Evolutionary conservation across 257 asterid species (phyloP).

Genomic region (Mentha longifolia): DNA sequence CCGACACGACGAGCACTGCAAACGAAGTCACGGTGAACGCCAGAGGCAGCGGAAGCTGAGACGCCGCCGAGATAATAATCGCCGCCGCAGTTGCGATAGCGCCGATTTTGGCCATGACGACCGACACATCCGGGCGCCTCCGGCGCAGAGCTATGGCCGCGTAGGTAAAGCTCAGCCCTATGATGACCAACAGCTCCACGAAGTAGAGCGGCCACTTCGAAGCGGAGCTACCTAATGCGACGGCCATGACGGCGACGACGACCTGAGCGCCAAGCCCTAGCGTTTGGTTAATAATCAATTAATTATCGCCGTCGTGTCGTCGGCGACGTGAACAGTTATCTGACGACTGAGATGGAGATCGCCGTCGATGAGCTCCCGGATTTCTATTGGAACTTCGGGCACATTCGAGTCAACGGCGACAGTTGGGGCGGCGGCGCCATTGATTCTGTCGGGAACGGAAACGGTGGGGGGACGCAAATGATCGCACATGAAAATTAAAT

Average conservation of each 20-base stretch:
- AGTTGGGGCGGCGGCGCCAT: background rate
- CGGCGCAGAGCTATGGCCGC: background rate
- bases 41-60: background rate
- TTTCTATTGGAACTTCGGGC: background rate
- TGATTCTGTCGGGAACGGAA: background rate
- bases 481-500: background rate
- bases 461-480: background rate
- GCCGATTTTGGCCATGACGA: background rate
- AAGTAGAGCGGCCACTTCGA: background rate
- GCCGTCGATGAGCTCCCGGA: background rate
- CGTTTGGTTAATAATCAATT: background rate
- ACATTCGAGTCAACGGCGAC: background rate
- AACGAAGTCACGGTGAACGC: background rate
- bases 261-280: background rate
- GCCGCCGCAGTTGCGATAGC: background rate
- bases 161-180: background rate
- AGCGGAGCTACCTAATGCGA: background rate
- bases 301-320: background rate
- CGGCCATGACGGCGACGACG: background rate
- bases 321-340: background rate
- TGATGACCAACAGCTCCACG: background rate
- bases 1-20: background rate
- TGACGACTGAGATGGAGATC: background rate
- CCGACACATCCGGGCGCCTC: background rate
- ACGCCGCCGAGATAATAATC: background rate